Base-by-base conservation (phyloP, 2,329 filamentous ascomycete genomes). In the Waltergamsia citrina region DNA sequence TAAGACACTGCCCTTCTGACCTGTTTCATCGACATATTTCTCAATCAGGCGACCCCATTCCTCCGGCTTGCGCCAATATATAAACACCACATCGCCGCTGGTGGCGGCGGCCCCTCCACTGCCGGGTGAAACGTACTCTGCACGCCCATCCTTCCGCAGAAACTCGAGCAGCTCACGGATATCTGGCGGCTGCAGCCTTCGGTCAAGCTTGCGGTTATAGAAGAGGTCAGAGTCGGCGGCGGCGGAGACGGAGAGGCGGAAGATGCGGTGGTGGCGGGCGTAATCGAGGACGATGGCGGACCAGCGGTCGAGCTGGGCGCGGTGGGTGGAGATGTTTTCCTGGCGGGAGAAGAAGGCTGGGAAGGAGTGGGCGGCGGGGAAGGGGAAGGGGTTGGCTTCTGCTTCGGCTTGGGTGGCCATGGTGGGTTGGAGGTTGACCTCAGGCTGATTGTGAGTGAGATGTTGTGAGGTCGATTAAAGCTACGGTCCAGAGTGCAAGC, bases 331-430 rank as follows among this genome's bases (percentile, higher is more conserved):
- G 40, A 76, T 67, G 62, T 85, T 85, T 23, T 79, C 74, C 58
- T 92, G 85, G 35, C 76, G 77, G 36, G 82, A 87, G 74, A 84
- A 92, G 78, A 92, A 88, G 51, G 85, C 80, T 1, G 85, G 85
- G 65, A 86, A 90, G 62, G 66, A 64, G 69, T 87, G 82, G 54
- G 76, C 72, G 45, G 65, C 68, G 4, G 76, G 76, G 56, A 77
- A 81, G 25, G 46, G 36, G 56, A 78, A 79, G 47, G 57, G 25
- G 8, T 28, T 16, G 9, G 15, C 16, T 9, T 18, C 18, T 3
- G 34, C 19, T 8, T 14, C 23, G 6, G 24, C 25, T n/a, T n/a
- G n/a, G 30, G 29, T 10, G 24, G 25, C 19, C 25, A 29, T 26
- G 14, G 16, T 15, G 24, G 18, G n/a, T n/a, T n/a, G n/a, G n/a